Conservation (phyloP, 805 yeast species). For the Kregervanrija pseudodelftensis region DNA sequence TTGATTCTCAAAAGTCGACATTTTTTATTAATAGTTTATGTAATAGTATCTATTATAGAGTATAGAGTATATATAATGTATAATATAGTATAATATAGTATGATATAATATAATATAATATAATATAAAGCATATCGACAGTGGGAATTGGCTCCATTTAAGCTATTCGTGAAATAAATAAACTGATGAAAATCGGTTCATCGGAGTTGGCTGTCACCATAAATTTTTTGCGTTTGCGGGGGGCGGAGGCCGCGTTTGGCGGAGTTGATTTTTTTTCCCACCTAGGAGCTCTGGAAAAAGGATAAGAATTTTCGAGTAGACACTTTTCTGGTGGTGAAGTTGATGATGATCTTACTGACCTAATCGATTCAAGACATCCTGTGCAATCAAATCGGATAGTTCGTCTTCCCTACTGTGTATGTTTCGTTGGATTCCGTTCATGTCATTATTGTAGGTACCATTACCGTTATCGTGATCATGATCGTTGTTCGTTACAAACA, state of each 20-base stretch:
- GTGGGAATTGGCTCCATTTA: no score
- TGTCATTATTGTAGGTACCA: not conserved
- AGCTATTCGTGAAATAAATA: no score
- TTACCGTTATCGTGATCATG: not conserved
- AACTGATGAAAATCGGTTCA: conserved; percentile 7
- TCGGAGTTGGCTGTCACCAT: conserved; percentile 1
- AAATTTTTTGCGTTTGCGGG: not conserved
- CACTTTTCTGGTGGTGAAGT: no score
- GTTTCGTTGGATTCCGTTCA: not conserved
- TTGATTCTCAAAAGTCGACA: conserved; percentile 51
- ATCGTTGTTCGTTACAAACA: conserved; percentile 1
- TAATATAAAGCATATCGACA: no score
- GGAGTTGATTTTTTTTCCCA: not conserved
- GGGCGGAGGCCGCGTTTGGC: not conserved
- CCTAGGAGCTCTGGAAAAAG: conserved; percentile 1
- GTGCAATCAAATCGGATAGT: conserved; percentile 17
- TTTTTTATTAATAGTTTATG: not conserved
- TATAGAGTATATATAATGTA: no score
- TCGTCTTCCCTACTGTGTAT: conserved; percentile 9
- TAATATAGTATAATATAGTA: no score
- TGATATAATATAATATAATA: no score
- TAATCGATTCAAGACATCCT: conserved; percentile 17
- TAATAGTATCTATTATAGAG: no score
- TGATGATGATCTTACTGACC: not conserved
- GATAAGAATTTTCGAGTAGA: no score